Percentiles rank a stretch among this genome's conserved stretches.
Evolutionary conservation across 345 rosid genomes (phyloP).

Genomic region (Ricinus communis): DNA sequence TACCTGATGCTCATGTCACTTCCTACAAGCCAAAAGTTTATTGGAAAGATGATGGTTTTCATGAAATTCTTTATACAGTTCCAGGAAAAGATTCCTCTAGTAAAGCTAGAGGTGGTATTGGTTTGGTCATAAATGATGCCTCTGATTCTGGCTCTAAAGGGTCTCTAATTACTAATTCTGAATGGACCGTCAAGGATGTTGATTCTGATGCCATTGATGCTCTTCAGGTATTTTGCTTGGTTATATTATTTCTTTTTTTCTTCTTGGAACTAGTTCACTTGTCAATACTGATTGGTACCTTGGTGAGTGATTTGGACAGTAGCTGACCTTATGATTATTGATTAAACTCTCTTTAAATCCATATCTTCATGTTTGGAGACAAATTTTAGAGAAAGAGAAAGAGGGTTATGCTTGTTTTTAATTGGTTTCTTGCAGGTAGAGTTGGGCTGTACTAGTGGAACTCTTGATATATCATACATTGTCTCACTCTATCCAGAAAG

Average conservation of each 20-base stretch:
- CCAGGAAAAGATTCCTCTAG: constrained; percentile 36
- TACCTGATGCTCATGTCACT: constrained; percentile 73
- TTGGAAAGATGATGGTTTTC: constrained; percentile 82
- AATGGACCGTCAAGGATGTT: constrained; percentile 74
- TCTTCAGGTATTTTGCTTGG: constrained; percentile 54
- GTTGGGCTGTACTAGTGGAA: constrained; percentile 56
- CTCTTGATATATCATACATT: constrained; percentile 59
- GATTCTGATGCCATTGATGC: constrained; percentile 91
- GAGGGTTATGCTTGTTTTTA: constrained; percentile 4
- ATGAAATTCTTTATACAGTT: constrained; percentile 72
- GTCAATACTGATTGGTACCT: no score
- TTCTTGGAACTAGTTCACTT: neutral
- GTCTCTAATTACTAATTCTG: constrained; percentile 42
- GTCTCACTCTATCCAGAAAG: constrained; percentile 71
- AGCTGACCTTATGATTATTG: no score
- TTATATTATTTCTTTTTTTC: neutral
- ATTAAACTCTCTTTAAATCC: no score
- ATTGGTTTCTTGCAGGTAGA: constrained; percentile 55
- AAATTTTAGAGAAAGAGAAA: neutral
- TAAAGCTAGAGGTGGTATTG: constrained; percentile 63
- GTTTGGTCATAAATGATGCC: constrained; percentile 59
- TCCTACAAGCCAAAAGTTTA: constrained; percentile 82
- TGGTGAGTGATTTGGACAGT: no score
- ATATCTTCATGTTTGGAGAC: no score
- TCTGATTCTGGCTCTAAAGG: constrained; percentile 51